Evolutionary conservation across 2,329 filamentous ascomycete genomes (phyloP).

Genomic region (Neopestalotiopsis rosae): DNA sequence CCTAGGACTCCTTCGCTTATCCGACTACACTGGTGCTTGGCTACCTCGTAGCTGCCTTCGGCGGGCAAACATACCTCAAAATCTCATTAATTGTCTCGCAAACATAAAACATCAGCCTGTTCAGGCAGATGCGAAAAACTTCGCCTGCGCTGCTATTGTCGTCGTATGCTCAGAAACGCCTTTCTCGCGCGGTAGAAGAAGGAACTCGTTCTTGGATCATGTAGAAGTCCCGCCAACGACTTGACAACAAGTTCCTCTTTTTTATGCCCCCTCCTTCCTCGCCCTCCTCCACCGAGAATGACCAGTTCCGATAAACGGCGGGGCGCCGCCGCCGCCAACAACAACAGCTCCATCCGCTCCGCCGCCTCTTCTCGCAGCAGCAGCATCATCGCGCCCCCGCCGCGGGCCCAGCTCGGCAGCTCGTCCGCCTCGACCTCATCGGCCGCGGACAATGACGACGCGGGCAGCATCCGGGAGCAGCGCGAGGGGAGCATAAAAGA

Average conservation of each 20-base stretch:
- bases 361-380: conserved; percentile 33
- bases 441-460: conserved; percentile 31
- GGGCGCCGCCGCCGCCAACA: conserved; percentile 29
- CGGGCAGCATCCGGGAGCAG: conserved; percentile 27
- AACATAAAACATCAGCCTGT: conserved; percentile 5
- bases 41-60: not conserved
- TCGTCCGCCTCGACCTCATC: conserved; percentile 37
- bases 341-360: conserved; percentile 34
- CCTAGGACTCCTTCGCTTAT: not conserved
- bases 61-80: not conserved
- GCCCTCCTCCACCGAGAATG: conserved; percentile 36
- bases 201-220: not conserved
- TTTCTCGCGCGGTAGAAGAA: not conserved
- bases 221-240: not conserved
- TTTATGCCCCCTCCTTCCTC: conserved; percentile 20
- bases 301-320: conserved; percentile 52
- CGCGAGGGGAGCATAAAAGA: conserved; percentile 11
- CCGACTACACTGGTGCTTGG: not conserved
- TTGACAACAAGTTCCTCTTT: not conserved
- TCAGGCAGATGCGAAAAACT: conserved; percentile 3
- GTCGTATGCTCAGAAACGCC: not conserved
- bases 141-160: not conserved
- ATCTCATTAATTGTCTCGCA: not conserved
- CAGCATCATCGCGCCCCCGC: conserved; percentile 45
- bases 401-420: conserved; percentile 45